Evolutionary conservation across 192 early-diverging fungal genomes (phyloP).

Genomic region (Mortierella antarctica): DNA sequence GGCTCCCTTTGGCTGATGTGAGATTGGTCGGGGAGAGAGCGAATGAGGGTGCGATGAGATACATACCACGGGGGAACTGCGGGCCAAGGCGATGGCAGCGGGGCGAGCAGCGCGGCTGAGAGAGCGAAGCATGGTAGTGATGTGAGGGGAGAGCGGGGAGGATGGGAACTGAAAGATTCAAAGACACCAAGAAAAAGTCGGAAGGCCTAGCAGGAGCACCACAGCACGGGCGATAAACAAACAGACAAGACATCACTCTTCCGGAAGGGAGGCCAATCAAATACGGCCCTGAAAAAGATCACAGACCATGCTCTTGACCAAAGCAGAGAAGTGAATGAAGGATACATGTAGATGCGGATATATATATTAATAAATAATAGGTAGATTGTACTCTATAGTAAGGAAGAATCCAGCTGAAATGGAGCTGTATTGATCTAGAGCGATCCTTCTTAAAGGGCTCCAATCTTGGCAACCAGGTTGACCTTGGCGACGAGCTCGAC

Average conservation of each 20-base stretch:
- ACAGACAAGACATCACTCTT: neutral
- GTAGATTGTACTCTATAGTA: too few species aligned
- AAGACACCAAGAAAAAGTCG: slow-evolving; percentile 6
- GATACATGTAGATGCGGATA: neutral
- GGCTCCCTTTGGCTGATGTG: neutral
- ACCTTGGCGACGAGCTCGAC: slow-evolving; percentile 19
- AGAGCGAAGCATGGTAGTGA: slow-evolving; percentile 49
- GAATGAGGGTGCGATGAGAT: slow-evolving; percentile 1
- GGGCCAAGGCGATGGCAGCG: slow-evolving; percentile 58
- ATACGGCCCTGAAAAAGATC: too few species aligned
- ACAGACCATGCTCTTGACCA: too few species aligned
- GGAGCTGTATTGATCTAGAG: neutral
- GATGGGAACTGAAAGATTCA: slow-evolving; percentile 31
- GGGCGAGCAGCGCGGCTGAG: slow-evolving; percentile 62
- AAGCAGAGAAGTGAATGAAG: too few species aligned
- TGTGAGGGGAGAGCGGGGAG: slow-evolving; percentile 22
- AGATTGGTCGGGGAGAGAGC: neutral
- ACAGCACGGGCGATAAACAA: slow-evolving; percentile 3
- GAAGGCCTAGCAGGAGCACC: neutral
- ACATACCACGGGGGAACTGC: slow-evolving; percentile 62
- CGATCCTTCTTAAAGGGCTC: slow-evolving; percentile 21
- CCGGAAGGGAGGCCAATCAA: neutral
- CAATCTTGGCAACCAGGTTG: slow-evolving; percentile 24
- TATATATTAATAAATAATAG: neutral
- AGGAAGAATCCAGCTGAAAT: too few species aligned